Conservation (phyloP, 129 eudicot genomes). For the Escallonia rubra region DNA sequence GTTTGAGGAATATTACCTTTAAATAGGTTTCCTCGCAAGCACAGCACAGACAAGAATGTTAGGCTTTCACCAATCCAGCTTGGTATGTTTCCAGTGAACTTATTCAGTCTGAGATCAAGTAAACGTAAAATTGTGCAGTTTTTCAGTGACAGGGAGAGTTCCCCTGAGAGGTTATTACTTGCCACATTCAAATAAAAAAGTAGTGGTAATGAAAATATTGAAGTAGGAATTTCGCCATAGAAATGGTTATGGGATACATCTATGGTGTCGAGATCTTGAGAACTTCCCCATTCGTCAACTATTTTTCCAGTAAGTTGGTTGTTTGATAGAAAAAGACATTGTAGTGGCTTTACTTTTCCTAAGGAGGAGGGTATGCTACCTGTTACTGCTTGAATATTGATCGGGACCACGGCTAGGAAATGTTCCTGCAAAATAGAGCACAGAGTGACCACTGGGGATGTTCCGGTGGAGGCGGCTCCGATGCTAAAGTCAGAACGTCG, state of each 20-base stretch:
- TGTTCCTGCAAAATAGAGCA: too few species aligned
- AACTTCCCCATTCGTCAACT: background rate
- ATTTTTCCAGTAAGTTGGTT: conserved; percentile 9
- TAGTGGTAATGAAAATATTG: background rate
- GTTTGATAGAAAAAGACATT: background rate
- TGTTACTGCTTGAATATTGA: too few species aligned
- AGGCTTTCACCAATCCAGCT: conserved; percentile 4
- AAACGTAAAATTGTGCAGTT: background rate
- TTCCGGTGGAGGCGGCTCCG: too few species aligned
- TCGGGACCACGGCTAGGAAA: too few species aligned
- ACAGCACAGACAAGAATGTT: background rate
- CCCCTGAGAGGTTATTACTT: conserved; percentile 15
- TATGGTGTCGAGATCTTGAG: background rate
- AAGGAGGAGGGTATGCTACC: conserved; percentile 11
- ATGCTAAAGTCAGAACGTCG: too few species aligned
- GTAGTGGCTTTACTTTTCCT: background rate
- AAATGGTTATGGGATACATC: conserved; percentile 5
- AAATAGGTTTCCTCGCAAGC: background rate
- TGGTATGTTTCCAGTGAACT: conserved; percentile 8
- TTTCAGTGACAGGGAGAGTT: conserved; percentile 1
- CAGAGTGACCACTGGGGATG: too few species aligned
- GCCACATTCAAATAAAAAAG: background rate
- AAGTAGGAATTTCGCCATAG: background rate
- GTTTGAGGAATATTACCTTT: conserved; percentile 6
- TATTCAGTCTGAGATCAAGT: conserved; percentile 20